Evolutionary conservation across 352 stramenopile genomes (phyloP), one percentile per base, ranked within the genome.

Genomic region (Globisporangium barbulae): DNA sequence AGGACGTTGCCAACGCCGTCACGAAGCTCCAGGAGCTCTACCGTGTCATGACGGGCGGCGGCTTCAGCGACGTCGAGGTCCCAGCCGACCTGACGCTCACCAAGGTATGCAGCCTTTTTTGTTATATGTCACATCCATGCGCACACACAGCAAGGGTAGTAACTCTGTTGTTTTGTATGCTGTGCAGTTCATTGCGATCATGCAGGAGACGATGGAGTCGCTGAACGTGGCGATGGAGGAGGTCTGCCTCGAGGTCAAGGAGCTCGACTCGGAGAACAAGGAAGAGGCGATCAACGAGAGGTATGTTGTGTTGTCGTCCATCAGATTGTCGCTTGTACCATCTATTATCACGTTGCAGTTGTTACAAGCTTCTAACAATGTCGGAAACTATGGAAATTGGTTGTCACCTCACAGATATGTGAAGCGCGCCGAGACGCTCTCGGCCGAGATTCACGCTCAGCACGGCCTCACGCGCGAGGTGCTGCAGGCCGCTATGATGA

Each of bases 121-220:
- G 35, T 28, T 22, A 39, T 21, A 35, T 45, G 55, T 10, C 22
- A 54, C 25, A 54, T n/a, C 25, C 25, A 28, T 28, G 25, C 25
- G 25, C 25, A 28, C 25, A 28, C 25, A 28, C 25, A 28, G 25
- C 25, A 2, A 28, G 25, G 25, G 48, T 31, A 33, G 47, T 69
- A 22, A 54, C 28, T 21, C 3, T 39, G 13, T 41, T 68, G 13
- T 48, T 48, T 60, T 69, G 12, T 58, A 22, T 54, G 39, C 3
- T 65, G 10, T 59, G 19, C 42, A 83, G 83, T 95, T 95, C 63
- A 88, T 95, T 55, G 71, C 80, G 71, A 95, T 95, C 76, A 95
- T 95, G 86, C 83, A 95, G 62, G 86, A 95, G 74, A 93, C 86
- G 25, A 95, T 95, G 86, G 86, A 95, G 73, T 92, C 84, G 60